Percentiles rank a stretch among this genome's conserved stretches.
Conservation (phyloP, 1,284 basidiomycete species). For the Sanghuangporus weigelae region DNA sequence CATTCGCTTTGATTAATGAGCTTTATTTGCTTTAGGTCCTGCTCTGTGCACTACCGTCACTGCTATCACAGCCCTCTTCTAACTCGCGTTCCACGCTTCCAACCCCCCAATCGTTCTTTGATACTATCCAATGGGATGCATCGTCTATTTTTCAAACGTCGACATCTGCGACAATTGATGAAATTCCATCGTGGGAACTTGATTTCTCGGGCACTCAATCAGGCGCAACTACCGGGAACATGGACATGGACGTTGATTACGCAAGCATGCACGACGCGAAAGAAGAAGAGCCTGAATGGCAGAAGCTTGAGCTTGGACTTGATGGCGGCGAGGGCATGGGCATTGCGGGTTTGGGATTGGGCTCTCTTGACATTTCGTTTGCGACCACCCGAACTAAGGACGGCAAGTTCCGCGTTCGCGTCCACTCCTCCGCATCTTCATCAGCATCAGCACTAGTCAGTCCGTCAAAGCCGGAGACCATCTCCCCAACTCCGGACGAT, state of each 20-base stretch:
- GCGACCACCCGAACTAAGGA: constrained; percentile 56
- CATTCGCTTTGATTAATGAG: constrained; percentile 5
- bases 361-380: constrained; percentile 66
- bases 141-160: constrained; percentile 33
- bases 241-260: constrained; percentile 48
- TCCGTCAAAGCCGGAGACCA: background rate
- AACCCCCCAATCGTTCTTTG: constrained; percentile 37
- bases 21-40: constrained; percentile 44
- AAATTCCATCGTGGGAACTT: constrained; percentile 34
- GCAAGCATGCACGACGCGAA: background rate
- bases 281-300: constrained; percentile 20
- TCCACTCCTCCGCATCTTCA: constrained; percentile 44
- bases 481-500: background rate
- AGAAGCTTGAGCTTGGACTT: constrained; percentile 51
- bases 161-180: background rate
- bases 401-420: constrained; percentile 68
- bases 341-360: constrained; percentile 31
- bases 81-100: constrained; percentile 32
- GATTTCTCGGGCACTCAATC: constrained; percentile 45
- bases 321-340: constrained; percentile 21
- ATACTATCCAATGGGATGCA: constrained; percentile 6
- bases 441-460: constrained; percentile 23
- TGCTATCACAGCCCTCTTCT: constrained; percentile 49
- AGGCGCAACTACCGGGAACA: constrained; percentile 31
- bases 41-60: constrained; percentile 66